A percentile compares a stretch with the other conserved stretches of the same genome.
These are phyloP conservation scores for Pisolithus orientalis DNA, from an alignment of 768 basidiomycete species.

Conservation along the genomic window DNA sequence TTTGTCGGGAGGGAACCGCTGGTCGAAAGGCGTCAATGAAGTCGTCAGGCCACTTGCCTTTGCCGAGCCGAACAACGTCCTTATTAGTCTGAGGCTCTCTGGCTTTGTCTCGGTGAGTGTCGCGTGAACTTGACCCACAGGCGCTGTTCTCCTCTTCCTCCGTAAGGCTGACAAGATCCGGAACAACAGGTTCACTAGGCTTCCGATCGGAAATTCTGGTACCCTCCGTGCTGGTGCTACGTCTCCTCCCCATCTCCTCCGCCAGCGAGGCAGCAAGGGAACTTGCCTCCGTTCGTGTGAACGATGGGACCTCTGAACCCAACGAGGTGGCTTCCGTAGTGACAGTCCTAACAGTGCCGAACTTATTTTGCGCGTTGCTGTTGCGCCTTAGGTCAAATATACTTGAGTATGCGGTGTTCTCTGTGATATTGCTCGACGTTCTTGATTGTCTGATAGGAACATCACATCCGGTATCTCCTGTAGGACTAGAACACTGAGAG, in stretches of 20 bases:
- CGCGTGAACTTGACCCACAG: slow-evolving; percentile 41
- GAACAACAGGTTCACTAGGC: slow-evolving; percentile 53
- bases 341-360: slow-evolving; percentile 75
- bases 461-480: slow-evolving; percentile 27
- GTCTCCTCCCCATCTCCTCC: slow-evolving; percentile 36
- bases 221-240: slow-evolving; percentile 19
- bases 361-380: slow-evolving; percentile 48
- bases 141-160: slow-evolving; percentile 61
- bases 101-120: slow-evolving; percentile 18
- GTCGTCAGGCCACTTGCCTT: slow-evolving; percentile 83
- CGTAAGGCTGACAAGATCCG: slow-evolving; percentile 60
- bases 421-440: slow-evolving; percentile 56
- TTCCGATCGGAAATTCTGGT: slow-evolving; percentile 47
- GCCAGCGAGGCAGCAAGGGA: slow-evolving; percentile 45
- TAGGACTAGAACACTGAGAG: slow-evolving; percentile 32
- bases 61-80: slow-evolving; percentile 50
- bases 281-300: slow-evolving; percentile 61
- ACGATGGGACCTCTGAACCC: slow-evolving; percentile 52
- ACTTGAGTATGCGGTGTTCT: slow-evolving; percentile 52
- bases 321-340: slow-evolving; percentile 76
- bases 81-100: slow-evolving; percentile 16
- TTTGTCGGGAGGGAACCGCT: slow-evolving; percentile 22
- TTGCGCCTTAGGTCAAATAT: slow-evolving; percentile 48
- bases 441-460: slow-evolving; percentile 52
- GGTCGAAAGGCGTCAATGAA: slow-evolving; percentile 55